Evolutionary conservation across 305 asterid genomes (phyloP).

Genomic region (Andrographis paniculata): DNA sequence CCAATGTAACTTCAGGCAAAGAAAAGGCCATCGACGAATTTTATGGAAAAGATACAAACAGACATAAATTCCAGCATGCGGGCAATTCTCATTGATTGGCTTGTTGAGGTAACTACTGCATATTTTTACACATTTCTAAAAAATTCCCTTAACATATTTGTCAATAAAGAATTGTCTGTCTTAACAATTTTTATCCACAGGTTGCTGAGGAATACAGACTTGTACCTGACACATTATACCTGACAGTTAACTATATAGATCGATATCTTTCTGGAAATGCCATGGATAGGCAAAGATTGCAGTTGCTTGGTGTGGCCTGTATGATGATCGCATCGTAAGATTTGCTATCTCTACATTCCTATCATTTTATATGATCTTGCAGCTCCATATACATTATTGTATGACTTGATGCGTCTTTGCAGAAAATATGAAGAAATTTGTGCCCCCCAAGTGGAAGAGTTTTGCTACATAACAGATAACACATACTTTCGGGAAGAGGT

Average conservation of each 20-base stretch:
- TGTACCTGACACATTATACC: slow-evolving; percentile 63
- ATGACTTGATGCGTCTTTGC: slow-evolving; percentile 18
- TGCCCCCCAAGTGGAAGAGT: slow-evolving; percentile 61
- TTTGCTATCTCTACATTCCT: neutral
- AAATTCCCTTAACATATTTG: too few species aligned
- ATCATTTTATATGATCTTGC: neutral
- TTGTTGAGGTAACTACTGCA: slow-evolving; percentile 47
- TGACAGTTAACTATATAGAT: slow-evolving; percentile 59
- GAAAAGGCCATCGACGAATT: slow-evolving; percentile 49
- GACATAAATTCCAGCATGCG: slow-evolving; percentile 73
- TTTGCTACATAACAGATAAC: slow-evolving; percentile 52
- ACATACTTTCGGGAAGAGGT: slow-evolving; percentile 67
- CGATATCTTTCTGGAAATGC: slow-evolving; percentile 63
- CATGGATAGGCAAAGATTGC: slow-evolving; percentile 59
- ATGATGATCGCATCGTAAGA: slow-evolving; percentile 88
- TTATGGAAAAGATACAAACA: slow-evolving; percentile 56
- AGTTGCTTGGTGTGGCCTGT: slow-evolving; percentile 73
- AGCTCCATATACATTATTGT: neutral
- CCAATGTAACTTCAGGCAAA: slow-evolving; percentile 25
- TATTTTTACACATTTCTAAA: neutral
- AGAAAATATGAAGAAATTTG: slow-evolving; percentile 75
- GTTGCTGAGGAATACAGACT: slow-evolving; percentile 66
- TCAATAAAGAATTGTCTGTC: neutral
- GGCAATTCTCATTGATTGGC: slow-evolving; percentile 75
- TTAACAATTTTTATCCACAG: slow-evolving; percentile 25